Evolutionary conservation across 2,329 filamentous ascomycete genomes (phyloP).

Genomic region (Stagonosporopsis cucurbitacearum): DNA sequence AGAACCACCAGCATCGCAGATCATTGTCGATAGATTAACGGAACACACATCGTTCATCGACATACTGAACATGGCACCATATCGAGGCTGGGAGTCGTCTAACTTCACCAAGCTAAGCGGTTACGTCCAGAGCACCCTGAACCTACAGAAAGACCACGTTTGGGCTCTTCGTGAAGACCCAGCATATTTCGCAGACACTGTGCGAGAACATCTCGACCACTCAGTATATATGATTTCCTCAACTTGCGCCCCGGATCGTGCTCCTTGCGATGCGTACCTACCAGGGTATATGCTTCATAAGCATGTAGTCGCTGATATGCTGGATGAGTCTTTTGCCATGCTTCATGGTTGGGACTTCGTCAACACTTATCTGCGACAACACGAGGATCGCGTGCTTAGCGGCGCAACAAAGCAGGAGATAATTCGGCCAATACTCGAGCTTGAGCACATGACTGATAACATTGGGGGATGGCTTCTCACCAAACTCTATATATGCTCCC

Average conservation of each 20-base stretch:
- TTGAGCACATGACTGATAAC: background rate
- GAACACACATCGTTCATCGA: background rate
- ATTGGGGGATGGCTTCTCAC: background rate
- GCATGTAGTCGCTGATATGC: background rate
- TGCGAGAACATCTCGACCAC: background rate
- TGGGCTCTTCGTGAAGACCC: conserved; percentile 17
- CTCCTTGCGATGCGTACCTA: background rate
- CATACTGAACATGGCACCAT: conserved; percentile 2
- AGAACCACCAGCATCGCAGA: background rate
- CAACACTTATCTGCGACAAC: background rate
- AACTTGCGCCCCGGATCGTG: background rate
- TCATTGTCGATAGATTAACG: background rate
- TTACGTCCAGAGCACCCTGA: background rate
- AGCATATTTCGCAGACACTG: conserved; percentile 11
- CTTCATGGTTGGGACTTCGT: background rate
- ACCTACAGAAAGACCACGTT: conserved; percentile 5
- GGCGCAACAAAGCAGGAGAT: background rate
- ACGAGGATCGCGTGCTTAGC: background rate
- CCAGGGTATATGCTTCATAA: background rate
- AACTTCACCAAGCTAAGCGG: background rate
- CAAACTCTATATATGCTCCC: background rate
- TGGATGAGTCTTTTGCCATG: background rate
- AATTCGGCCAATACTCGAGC: background rate
- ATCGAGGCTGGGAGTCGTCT: conserved; percentile 1
- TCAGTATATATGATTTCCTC: background rate